Evolutionary conservation across 2,329 filamentous ascomycete species (phyloP), one percentile per base, ranked within the genome.

Genomic region (Conoideocrella luteorostrata): DNA sequence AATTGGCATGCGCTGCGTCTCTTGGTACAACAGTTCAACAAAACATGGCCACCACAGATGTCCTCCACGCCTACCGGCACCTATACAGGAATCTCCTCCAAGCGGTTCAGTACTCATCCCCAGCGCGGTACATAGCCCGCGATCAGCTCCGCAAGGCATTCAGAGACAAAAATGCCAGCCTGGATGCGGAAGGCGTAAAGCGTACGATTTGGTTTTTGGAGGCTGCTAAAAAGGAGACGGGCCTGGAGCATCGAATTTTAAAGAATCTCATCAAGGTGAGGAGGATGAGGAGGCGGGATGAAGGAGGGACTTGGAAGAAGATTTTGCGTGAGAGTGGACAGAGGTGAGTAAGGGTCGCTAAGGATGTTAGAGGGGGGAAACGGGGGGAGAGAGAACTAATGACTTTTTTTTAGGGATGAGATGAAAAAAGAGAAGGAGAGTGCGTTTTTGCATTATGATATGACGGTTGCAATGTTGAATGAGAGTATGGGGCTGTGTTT

Each of bases 381-480:
- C 6, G 26, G 11, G 2, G 37, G 28, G 21, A 32, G 22, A 13
- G 21, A 20, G 29, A 30, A 29, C 22, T 33, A 15, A n/a, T 46
- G 4, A 3, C 7, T 10, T 20, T 15, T 30, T 12, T 13, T 21
- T 28, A 59, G 56, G 17, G 20, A 48, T 23, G 44, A 46, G 12
- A 39, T 54, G 26, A 49, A 49, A 32, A 35, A 52, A 30, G 48
- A 56, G 33, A 47, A 53, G 23, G 38, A 48, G 20, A 55, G 57
- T 39, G 63, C 71, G 6, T 82, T 74, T 57, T 67, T 72, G 37
- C 76, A 84, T 53, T 87, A 86, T 57, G 75, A 88, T 43, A 77
- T 77, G 66, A 87, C 82, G 7, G 59, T 90, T 38, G 72, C 71
- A 15, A 86, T 86, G 83, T 68, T 90, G 43, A 89, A 90, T 56